Conservation (phyloP, 2,329 filamentous ascomycete genomes). For the Fusarium sp. region DNA sequence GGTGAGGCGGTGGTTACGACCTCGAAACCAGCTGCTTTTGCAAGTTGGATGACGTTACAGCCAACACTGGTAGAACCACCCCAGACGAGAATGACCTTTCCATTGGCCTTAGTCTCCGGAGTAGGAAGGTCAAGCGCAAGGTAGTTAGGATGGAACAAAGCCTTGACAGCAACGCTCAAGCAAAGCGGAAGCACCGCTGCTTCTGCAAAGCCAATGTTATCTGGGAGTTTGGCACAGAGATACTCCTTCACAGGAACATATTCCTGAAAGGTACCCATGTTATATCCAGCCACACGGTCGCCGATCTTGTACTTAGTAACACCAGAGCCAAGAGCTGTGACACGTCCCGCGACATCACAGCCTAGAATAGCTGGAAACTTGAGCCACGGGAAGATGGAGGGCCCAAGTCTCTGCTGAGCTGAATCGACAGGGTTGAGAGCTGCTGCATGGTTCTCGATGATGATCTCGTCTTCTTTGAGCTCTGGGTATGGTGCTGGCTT, state of each 20-base stretch:
- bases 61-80: conserved; percentile 24
- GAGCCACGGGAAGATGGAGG: conserved; percentile 16
- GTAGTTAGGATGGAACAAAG: conserved; percentile 19
- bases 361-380: conserved; percentile 20
- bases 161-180: conserved; percentile 13
- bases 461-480: conserved; percentile 1
- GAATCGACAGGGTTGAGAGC: conserved; percentile 16
- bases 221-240: background rate
- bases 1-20: conserved; percentile 13
- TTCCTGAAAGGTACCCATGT: conserved; percentile 11
- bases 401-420: conserved; percentile 13
- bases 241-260: conserved; percentile 8
- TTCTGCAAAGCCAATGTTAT: background rate
- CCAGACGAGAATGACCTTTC: conserved; percentile 8
- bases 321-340: background rate
- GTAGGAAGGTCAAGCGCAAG: conserved; percentile 8
- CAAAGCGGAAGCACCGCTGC: conserved; percentile 12
- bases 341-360: conserved; percentile 10
- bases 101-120: background rate
- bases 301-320: conserved; percentile 5
- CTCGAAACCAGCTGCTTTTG: conserved; percentile 18
- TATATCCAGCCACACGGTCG: background rate
- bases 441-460: conserved; percentile 10
- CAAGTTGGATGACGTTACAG: conserved; percentile 12
- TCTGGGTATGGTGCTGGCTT: background rate